Conservation (phyloP, 148 eudicot species). For the Rhododendron vialii region DNA sequence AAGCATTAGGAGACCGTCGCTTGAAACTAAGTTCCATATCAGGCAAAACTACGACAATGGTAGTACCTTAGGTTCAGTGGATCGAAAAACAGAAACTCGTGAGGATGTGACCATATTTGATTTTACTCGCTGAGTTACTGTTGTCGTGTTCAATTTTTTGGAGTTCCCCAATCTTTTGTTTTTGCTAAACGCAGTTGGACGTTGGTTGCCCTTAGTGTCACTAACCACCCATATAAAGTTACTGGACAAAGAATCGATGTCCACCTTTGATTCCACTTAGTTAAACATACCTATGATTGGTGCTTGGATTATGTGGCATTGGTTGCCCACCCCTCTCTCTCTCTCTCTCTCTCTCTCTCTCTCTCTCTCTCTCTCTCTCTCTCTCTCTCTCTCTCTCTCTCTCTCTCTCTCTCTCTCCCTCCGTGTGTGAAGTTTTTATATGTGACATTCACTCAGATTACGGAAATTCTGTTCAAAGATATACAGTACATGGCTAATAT, state of each 20-base stretch:
- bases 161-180: neutral
- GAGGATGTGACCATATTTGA: neutral
- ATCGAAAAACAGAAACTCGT: neutral
- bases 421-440: neutral
- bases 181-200: neutral
- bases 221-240: constrained; percentile 1
- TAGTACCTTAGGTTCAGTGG: neutral
- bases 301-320: neutral
- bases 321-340: neutral
- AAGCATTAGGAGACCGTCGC: neutral
- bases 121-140: neutral
- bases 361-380: neutral
- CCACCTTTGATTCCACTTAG: neutral
- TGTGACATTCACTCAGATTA: neutral
- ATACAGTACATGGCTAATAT: neutral
- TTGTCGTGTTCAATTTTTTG: neutral
- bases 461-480: neutral
- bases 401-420: no score
- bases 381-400: neutral
- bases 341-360: neutral
- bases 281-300: neutral
- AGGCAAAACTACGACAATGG: neutral
- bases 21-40: neutral
- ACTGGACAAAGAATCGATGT: neutral
- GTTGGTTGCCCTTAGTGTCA: neutral